Evolutionary conservation across 768 basidiomycete genomes (phyloP), one percentile per base, ranked within the genome.

Genomic region (Tricholoma terreum): DNA sequence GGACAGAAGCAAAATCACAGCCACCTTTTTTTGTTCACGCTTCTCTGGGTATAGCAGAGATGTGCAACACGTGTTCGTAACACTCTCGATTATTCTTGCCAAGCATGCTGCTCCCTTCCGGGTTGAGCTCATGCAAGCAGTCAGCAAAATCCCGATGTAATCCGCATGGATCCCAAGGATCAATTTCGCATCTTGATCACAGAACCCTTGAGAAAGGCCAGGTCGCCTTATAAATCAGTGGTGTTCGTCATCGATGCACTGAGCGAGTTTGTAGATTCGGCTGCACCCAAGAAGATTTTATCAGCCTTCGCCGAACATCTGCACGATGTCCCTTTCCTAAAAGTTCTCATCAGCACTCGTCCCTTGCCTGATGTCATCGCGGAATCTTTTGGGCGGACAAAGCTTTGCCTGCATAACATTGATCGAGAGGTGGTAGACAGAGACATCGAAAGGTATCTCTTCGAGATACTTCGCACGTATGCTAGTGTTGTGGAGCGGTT

Each of bases 11-110:
- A 55, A 49, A 36, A 38, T 63, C 12, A 59, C 63, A 4, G 65
- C 64, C 14, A 65, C 57, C 27, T 67, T 65, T 54, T 65, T 67
- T 53, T 67, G 64, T 52, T 59, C 62, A 12, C 57, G 64, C 10
- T 56, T 52, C 21, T 56, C 57, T 7, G 36, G 36, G 12, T 58
- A 63, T 27, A 52, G 58, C 14, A 58, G 56, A 10, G 56, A 65
- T 24, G 60, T 61, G 27, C 51, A 55, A 8, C 50, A 58, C 22
- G 50, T 62, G 12, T 62, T 62, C 19, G 48, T 59, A 19, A 56
- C 61, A 15, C 61, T 62, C 34, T 58, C 61, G 31, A 54, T 56
- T 33, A 27, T 46, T 22, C 53, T 62, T 11, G 61, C 58, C 22
- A 54, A 53, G 4, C 56, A 54, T 36, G 48, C 55, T 43, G 36